Percentiles rank a stretch among this genome's conserved stretches.
Evolutionary conservation across 306 rosid genomes (phyloP).

Genomic region (Corylus heterophylla): DNA sequence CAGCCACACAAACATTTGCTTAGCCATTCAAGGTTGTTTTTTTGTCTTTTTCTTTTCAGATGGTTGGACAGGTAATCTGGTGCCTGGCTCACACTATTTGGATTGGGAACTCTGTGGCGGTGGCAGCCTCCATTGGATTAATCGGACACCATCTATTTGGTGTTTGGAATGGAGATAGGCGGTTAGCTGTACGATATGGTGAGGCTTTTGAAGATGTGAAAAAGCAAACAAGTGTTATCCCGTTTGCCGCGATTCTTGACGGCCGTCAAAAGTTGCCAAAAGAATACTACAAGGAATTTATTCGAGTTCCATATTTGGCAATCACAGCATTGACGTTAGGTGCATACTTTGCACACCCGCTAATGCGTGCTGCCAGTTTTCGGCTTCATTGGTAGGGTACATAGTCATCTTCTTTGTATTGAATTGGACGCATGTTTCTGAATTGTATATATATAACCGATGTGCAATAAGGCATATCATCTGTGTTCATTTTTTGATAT

Average conservation of each 20-base stretch:
- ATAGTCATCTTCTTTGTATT: neutral
- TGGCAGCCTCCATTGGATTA: conserved; percentile 82
- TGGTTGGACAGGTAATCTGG: conserved; percentile 97
- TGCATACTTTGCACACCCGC: conserved; percentile 87
- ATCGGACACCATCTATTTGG: conserved; percentile 92
- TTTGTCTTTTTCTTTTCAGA: conserved; percentile 28
- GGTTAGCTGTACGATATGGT: conserved; percentile 62
- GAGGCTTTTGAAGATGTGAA: conserved; percentile 64
- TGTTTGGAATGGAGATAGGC: conserved; percentile 93
- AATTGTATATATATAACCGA: conserved; percentile 7
- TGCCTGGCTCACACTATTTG: conserved; percentile 90
- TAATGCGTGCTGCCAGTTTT: conserved; percentile 82
- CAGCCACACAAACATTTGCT: neutral
- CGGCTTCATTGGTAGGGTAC: conserved; percentile 77
- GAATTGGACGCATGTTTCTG: neutral
- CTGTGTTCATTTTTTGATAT: neutral
- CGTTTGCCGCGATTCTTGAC: conserved; percentile 87
- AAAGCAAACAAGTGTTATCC: conserved; percentile 70
- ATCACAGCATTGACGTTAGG: conserved; percentile 81
- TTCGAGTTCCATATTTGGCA: conserved; percentile 74
- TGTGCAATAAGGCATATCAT: neutral
- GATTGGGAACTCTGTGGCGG: conserved; percentile 88
- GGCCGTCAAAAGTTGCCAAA: conserved; percentile 84
- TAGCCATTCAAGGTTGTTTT: conserved; percentile 20
- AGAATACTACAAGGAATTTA: conserved; percentile 83